Evolutionary conservation across 2,329 filamentous ascomycete genomes (phyloP).

Genomic region (Penicillium crustosum): DNA sequence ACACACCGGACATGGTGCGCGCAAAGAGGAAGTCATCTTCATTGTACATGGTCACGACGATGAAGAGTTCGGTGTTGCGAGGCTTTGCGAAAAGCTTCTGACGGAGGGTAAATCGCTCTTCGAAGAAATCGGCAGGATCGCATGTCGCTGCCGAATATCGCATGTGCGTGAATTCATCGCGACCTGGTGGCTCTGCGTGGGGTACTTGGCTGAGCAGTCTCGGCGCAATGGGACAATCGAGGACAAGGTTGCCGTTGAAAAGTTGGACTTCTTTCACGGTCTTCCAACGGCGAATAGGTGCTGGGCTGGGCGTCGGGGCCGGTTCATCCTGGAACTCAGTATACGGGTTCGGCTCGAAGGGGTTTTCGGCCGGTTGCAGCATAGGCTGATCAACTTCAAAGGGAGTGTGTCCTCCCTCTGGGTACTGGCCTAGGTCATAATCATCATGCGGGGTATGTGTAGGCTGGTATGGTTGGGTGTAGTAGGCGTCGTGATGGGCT

Average conservation of each 20-base stretch:
- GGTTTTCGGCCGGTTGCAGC: conserved; percentile 61
- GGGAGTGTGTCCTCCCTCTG: conserved; percentile 53
- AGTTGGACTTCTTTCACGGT: conserved; percentile 98
- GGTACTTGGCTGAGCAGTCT: conserved; percentile 82
- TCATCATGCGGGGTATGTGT: conserved; percentile 56
- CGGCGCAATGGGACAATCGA: conserved; percentile 94
- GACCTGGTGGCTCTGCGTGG: conserved; percentile 74
- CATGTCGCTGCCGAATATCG: conserved; percentile 93
- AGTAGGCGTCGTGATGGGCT: conserved; percentile 84
- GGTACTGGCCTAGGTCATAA: conserved; percentile 57
- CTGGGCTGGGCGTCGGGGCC: conserved; percentile 52
- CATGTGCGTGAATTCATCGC: conserved; percentile 76
- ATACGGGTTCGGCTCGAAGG: conserved; percentile 64
- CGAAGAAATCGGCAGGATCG: conserved; percentile 84
- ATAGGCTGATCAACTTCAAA: conserved; percentile 72
- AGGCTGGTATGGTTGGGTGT: conserved; percentile 77
- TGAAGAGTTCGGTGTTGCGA: conserved; percentile 90
- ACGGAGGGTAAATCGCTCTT: conserved; percentile 85
- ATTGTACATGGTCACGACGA: conserved; percentile 98
- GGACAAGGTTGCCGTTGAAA: conserved; percentile 93
- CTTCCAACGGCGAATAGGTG: conserved; percentile 83
- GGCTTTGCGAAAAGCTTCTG: conserved; percentile 91
- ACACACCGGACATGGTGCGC: conserved; percentile 91
- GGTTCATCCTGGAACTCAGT: conserved; percentile 47
- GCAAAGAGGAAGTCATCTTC: conserved; percentile 96